Evolutionary conservation across 441 rosid genomes (phyloP), one percentile per base, ranked within the genome.

Genomic region (Euphorbia schlechtendalii): DNA sequence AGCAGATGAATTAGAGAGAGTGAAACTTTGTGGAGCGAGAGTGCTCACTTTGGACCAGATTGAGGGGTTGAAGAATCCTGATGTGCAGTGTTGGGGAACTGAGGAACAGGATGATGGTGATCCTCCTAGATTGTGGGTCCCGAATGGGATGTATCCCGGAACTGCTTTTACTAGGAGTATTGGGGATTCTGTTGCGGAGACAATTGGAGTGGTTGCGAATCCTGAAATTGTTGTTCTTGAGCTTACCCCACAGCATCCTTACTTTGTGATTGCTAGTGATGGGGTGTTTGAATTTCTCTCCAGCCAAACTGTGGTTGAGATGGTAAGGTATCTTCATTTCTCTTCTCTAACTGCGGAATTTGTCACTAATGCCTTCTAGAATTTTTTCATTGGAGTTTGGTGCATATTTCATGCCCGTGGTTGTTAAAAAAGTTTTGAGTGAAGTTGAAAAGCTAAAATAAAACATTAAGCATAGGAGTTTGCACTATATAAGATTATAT

Each of bases 61-160:
- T 61, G 99, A 95, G 78, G 99, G 99, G 48, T 74, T 95, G 67
- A 95, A 95, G 78, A 78, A 87, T 71, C 98, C 99, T 15, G 88
- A 91, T 72, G 95, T 89, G 74, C 94, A 85, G 78, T 91, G 92
- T 74, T 95, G 99, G 99, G 99, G 91, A 53, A 85, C 88, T 17
- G 99, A 95, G 78, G 99, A 95, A 70, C 87, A 74, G 24, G 98
- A 93, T 77, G 99, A 89, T 73, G 99, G 99, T 15, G 99, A 95
- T 70, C 99, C 99, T 61, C 99, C 99, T 0, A 84, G 99, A 72
- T 82, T 95, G 74, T 95, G 99, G 99, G 82, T 89, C 18, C 86
- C 87, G 1, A 82, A 85, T 80, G 99, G 95, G 63, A 95, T 95
- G 99, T 95, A 88, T 70, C 99, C 99, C 0, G 99, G 99, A 48